Evolutionary conservation across 129 eudicot species (phyloP).

Genomic region (Artemisia annua): DNA sequence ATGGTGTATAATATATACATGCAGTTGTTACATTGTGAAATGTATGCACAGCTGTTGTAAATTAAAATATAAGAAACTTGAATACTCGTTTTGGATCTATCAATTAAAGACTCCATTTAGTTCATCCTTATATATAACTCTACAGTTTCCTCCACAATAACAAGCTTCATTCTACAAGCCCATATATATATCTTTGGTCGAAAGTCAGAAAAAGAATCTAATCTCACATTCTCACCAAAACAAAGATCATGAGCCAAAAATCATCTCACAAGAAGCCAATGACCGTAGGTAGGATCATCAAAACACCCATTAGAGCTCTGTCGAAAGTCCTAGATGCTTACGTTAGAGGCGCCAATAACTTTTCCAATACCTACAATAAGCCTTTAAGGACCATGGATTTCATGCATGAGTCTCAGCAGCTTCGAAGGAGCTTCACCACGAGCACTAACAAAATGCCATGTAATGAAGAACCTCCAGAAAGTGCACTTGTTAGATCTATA

Average conservation of each 20-base stretch:
- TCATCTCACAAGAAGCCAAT: neutral
- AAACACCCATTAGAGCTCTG: slow-evolving; percentile 22
- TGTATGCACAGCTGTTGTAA: too few relatives aligned
- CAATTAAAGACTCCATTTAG: too few relatives aligned
- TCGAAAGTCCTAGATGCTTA: slow-evolving; percentile 24
- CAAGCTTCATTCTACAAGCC: too few relatives aligned
- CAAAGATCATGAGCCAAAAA: neutral
- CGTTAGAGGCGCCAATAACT: slow-evolving; percentile 13
- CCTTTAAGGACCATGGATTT: neutral
- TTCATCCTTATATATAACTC: too few relatives aligned
- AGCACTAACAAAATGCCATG: neutral
- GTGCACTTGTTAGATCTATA: slow-evolving; percentile 28
- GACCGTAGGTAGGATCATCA: slow-evolving; percentile 19
- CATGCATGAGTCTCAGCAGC: slow-evolving; percentile 3
- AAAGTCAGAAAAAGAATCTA: too few relatives aligned
- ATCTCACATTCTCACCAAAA: neutral
- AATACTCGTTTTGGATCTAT: too few relatives aligned
- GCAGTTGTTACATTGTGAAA: too few relatives aligned
- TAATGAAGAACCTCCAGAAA: slow-evolving; percentile 17
- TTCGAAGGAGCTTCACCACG: slow-evolving; percentile 26
- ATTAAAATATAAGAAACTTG: too few relatives aligned
- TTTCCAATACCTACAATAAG: slow-evolving; percentile 15
- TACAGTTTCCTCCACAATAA: too few relatives aligned
- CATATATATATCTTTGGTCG: too few relatives aligned
- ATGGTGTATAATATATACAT: too few relatives aligned